phyloP scores from a whole-genome alignment of 2,329 filamentous ascomycete genomes.

The Aspergillus pseudoterreus region DNA sequence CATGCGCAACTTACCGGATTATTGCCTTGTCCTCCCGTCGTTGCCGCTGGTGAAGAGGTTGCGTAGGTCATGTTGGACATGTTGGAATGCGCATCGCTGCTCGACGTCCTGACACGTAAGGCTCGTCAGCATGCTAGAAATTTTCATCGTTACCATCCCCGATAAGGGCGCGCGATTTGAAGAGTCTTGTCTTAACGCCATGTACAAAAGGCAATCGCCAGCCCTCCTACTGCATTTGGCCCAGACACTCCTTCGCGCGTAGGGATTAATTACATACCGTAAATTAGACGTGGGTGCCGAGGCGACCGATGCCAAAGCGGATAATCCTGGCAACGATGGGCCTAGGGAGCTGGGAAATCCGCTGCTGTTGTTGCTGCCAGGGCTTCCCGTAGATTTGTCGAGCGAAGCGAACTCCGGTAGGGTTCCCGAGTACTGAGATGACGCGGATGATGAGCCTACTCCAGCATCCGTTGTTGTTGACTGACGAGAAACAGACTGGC shows the following conservation, averaged over 20 bases:
- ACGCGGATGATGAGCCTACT: slow-evolving; percentile 51
- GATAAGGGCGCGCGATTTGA: no score
- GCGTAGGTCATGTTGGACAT: slow-evolving; percentile 60
- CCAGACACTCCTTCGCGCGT: neutral
- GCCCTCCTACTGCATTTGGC: neutral
- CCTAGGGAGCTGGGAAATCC: slow-evolving; percentile 32
- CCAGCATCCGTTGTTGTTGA: slow-evolving; percentile 41
- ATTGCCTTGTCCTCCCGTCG: slow-evolving; percentile 59
- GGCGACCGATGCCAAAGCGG: slow-evolving; percentile 57
- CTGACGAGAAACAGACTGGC: slow-evolving; percentile 45
- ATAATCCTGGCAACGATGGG: slow-evolving; percentile 54
- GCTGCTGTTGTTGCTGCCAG: slow-evolving; percentile 22
- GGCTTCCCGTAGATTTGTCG: slow-evolving; percentile 24
- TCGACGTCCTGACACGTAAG: slow-evolving; percentile 27
- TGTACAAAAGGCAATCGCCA: no score
- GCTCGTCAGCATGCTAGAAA: slow-evolving; percentile 16
- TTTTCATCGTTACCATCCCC: neutral
- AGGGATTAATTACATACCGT: slow-evolving; percentile 40
- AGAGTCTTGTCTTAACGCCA: no score
- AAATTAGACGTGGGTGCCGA: slow-evolving; percentile 50
- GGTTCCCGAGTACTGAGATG: slow-evolving; percentile 46
- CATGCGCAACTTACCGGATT: slow-evolving; percentile 37
- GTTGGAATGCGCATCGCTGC: slow-evolving; percentile 46
- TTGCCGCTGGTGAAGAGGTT: slow-evolving; percentile 62
- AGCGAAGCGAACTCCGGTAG: slow-evolving; percentile 27